Percentiles rank a stretch among this genome's conserved stretches.
Conservation (phyloP, 2,329 filamentous ascomycete genomes). For the Chrysosporium keratinophilum region DNA sequence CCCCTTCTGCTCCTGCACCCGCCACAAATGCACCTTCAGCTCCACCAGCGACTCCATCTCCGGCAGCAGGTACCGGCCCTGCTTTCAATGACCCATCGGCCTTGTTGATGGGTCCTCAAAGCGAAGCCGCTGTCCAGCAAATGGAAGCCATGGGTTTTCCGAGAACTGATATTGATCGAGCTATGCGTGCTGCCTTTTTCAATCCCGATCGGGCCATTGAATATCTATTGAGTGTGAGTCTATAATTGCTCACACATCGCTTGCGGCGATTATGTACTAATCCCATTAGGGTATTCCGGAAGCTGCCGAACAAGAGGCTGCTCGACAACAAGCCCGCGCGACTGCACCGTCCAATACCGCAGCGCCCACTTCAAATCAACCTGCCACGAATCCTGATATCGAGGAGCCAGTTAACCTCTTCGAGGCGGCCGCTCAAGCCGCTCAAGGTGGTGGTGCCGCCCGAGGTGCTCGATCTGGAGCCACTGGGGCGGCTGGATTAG, state of each 20-base stretch:
- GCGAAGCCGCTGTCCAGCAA: conserved; percentile 70
- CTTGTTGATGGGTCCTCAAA: conserved; percentile 75
- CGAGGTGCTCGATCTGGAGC: conserved; percentile 19
- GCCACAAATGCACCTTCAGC: conserved; percentile 13
- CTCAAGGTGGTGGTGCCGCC: conserved; percentile 34
- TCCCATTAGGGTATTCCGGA: conserved; percentile 75
- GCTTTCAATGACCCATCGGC: conserved; percentile 63
- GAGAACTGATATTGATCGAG: conserved; percentile 75
- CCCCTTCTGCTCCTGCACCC: conserved; percentile 15
- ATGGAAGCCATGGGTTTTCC: conserved; percentile 98
- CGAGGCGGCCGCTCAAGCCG: conserved; percentile 76
- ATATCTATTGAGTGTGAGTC: conserved; percentile 72
- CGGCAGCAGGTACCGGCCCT: conserved; percentile 25
- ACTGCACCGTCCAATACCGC: conserved; percentile 38
- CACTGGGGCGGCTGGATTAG: conserved; percentile 17
- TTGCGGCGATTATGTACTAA: background rate
- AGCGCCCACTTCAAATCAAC: conserved; percentile 26
- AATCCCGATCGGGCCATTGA: conserved; percentile 97
- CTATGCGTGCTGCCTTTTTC: conserved; percentile 92
- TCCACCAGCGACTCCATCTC: conserved; percentile 16
- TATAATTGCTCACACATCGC: background rate
- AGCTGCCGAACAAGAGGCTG: conserved; percentile 56
- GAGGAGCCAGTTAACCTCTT: conserved; percentile 76
- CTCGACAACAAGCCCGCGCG: conserved; percentile 15
- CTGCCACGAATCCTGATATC: conserved; percentile 27